Percentiles rank a stretch among this genome's conserved stretches.
Conservation (phyloP, 2,329 filamentous ascomycete species). For the Chaetomiaceae sp. region DNA sequence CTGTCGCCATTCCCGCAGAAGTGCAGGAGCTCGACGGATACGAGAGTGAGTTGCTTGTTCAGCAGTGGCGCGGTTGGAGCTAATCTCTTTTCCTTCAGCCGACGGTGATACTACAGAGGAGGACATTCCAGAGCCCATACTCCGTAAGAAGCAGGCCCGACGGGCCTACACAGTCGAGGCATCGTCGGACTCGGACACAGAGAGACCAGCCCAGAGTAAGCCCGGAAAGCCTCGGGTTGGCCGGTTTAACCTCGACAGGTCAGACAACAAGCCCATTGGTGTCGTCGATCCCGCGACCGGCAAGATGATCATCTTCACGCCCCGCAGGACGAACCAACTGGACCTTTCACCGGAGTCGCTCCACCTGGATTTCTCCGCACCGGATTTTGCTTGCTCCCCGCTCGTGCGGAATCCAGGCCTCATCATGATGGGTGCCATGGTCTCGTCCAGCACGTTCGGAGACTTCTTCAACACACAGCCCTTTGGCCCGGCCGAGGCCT, state of each 20-base stretch:
- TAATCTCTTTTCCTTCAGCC: constrained; percentile 42
- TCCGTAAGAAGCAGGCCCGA: constrained; percentile 45
- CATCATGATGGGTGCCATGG: constrained; percentile 74
- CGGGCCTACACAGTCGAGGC: constrained; percentile 33
- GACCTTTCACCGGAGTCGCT: constrained; percentile 55
- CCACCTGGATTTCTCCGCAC: constrained; percentile 42
- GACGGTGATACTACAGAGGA: constrained; percentile 62
- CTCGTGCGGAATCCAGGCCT: constrained; percentile 66
- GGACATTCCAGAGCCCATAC: constrained; percentile 48
- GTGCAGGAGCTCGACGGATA: constrained; percentile 52
- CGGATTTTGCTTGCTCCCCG: constrained; percentile 44
- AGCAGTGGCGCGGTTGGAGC: constrained; percentile 27
- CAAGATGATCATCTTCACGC: constrained; percentile 62
- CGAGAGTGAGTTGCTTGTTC: constrained; percentile 49
- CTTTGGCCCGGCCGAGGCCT: constrained; percentile 71
- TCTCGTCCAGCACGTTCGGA: constrained; percentile 52
- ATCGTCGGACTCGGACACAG: constrained; percentile 48
- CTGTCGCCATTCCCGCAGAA: constrained; percentile 31
- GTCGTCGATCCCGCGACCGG: constrained; percentile 54
- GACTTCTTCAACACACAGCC: constrained; percentile 59
- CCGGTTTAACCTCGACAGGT: constrained; percentile 51
- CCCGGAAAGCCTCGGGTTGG: constrained; percentile 51
- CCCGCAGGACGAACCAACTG: constrained; percentile 44
- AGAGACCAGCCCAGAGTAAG: constrained; percentile 40
- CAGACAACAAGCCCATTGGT: constrained; percentile 54